Conservation (phyloP, 352 stramenopile species). For the Phytophthora pisi region DNA sequence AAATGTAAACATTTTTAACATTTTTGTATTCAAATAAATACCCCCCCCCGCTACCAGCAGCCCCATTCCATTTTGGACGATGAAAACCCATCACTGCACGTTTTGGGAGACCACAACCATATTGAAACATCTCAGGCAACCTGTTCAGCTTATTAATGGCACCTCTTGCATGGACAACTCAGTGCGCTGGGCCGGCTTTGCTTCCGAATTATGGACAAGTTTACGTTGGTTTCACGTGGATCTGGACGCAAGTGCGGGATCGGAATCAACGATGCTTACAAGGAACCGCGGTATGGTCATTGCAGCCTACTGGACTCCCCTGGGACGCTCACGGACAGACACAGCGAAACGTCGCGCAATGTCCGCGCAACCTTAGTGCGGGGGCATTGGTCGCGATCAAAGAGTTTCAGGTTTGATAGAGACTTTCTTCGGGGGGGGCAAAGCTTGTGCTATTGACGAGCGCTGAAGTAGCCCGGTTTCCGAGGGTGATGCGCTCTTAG, state of each 20-base stretch:
- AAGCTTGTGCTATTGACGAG: neutral
- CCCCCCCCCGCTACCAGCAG: too few relatives aligned
- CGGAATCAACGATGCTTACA: constrained; percentile 1
- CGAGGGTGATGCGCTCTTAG: neutral
- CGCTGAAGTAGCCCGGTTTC: constrained; percentile 2
- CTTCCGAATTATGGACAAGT: neutral
- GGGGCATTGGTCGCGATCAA: neutral
- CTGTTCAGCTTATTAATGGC: neutral
- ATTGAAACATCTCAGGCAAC: neutral
- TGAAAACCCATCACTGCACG: too few relatives aligned
- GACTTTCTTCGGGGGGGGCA: neutral
- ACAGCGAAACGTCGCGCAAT: neutral
- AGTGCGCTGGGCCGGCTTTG: neutral
- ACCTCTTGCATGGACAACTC: neutral
- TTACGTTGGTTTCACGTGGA: neutral
- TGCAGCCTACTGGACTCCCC: constrained; percentile 4
- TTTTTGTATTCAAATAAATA: too few relatives aligned
- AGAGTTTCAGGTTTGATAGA: neutral
- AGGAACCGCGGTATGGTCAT: neutral
- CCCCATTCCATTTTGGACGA: too few relatives aligned
- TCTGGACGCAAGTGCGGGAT: neutral
- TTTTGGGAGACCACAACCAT: too few relatives aligned
- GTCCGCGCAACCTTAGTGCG: neutral
- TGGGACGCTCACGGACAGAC: neutral
- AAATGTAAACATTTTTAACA: too few relatives aligned